Evolutionary conservation across 2,329 filamentous ascomycete species (phyloP).

Genomic region (Alternaria ventricosa): DNA sequence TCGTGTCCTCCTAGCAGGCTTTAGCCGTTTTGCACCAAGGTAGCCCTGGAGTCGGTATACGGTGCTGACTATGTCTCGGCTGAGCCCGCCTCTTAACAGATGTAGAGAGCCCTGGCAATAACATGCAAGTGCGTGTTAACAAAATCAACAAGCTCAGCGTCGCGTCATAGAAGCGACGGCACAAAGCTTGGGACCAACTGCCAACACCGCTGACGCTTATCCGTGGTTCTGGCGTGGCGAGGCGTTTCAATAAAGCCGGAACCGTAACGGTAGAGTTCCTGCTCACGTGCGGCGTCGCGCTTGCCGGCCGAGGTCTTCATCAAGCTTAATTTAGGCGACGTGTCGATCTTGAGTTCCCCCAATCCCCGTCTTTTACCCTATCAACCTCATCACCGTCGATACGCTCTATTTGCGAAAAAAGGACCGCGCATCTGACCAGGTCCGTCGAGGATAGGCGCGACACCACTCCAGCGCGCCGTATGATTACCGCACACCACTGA

Average conservation of each 20-base stretch:
- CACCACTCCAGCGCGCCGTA: neutral
- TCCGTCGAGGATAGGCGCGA: slow-evolving; percentile 1
- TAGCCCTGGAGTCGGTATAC: neutral
- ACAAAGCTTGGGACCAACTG: neutral
- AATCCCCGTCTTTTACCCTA: slow-evolving; percentile 10
- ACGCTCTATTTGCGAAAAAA: slow-evolving; percentile 1
- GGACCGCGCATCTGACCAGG: neutral
- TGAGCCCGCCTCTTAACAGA: neutral
- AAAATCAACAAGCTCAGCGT: neutral
- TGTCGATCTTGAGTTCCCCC: slow-evolving; percentile 2
- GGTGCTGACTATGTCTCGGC: neutral
- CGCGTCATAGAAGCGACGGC: neutral
- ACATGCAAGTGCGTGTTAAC: neutral
- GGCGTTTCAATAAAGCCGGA: neutral
- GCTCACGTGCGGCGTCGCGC: slow-evolving; percentile 1
- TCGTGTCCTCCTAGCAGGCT: neutral
- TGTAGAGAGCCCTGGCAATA: neutral
- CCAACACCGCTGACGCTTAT: neutral
- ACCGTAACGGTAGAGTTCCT: neutral
- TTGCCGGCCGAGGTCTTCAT: slow-evolving; percentile 3
- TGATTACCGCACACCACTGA: neutral
- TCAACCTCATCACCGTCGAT: slow-evolving; percentile 2
- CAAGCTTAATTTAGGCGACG: slow-evolving; percentile 11
- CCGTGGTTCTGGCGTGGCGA: neutral
- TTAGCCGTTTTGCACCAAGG: neutral